A percentile compares a stretch with the other conserved stretches of the same genome.
Evolutionary conservation across 352 stramenopile genomes (phyloP).

Genomic region (Phytophthora sansomeana): DNA sequence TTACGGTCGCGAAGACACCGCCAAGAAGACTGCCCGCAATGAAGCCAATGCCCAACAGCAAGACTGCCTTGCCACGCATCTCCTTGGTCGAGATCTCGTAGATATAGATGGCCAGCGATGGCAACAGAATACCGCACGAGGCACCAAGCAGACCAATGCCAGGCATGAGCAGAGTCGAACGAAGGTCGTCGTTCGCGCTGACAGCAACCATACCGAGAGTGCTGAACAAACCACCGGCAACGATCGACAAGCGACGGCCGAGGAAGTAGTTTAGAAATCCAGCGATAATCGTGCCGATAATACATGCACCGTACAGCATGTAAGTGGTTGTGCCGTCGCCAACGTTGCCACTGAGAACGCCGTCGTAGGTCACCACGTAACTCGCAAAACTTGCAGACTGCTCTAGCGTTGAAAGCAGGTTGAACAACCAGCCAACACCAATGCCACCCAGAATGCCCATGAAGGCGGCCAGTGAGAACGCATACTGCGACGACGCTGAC

Average conservation of each 20-base stretch:
- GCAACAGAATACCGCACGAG: slow-evolving; percentile 71
- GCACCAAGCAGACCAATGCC: slow-evolving; percentile 67
- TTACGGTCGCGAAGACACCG: slow-evolving; percentile 59
- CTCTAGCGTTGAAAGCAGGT: slow-evolving; percentile 69
- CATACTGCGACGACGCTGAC: slow-evolving; percentile 82
- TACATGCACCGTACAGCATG: slow-evolving; percentile 56
- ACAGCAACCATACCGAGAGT: slow-evolving; percentile 73
- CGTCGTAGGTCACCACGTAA: slow-evolving; percentile 72
- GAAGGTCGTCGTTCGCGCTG: slow-evolving; percentile 59
- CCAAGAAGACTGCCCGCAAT: slow-evolving; percentile 65
- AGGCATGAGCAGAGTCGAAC: slow-evolving; percentile 56
- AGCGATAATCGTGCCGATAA: slow-evolving; percentile 62
- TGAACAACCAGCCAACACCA: slow-evolving; percentile 76
- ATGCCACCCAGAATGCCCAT: slow-evolving; percentile 70
- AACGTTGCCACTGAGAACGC: slow-evolving; percentile 55
- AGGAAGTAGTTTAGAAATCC: slow-evolving; percentile 68
- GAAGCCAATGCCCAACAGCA: slow-evolving; percentile 72
- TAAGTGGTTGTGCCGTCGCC: slow-evolving; percentile 69
- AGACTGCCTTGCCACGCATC: slow-evolving; percentile 74
- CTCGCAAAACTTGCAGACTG: slow-evolving; percentile 71
- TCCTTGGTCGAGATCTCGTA: slow-evolving; percentile 85
- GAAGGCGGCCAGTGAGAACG: slow-evolving; percentile 72
- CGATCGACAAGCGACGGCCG: slow-evolving; percentile 67
- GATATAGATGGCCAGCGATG: slow-evolving; percentile 77
- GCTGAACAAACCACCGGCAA: slow-evolving; percentile 67